These are phyloP conservation scores for Blastomyces parvus DNA, from an alignment of 2,329 filamentous ascomycete species.

Conservation along the genomic window DNA sequence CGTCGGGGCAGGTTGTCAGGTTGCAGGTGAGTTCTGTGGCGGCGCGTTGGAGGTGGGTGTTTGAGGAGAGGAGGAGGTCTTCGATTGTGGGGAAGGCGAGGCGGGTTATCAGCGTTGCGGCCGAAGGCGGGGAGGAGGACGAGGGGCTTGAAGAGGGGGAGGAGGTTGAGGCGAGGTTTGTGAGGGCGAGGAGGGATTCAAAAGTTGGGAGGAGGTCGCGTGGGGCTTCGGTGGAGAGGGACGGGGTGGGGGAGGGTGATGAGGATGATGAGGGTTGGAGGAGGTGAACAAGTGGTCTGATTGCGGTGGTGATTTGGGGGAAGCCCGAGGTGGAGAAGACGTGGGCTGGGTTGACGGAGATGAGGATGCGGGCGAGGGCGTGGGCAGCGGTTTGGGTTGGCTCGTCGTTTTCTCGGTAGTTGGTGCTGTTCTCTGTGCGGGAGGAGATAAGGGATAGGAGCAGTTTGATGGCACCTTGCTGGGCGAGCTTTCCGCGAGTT, in stretches of 20 bases:
- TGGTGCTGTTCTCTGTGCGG: conserved; percentile 30
- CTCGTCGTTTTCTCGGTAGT: conserved; percentile 27
- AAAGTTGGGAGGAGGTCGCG: conserved; percentile 81
- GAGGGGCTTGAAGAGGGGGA: background rate
- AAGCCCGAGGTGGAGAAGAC: conserved; percentile 73
- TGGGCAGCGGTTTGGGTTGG: conserved; percentile 57
- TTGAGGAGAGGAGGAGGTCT: conserved; percentile 69
- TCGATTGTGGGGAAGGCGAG: conserved; percentile 67
- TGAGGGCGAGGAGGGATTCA: conserved; percentile 81
- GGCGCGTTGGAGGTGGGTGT: conserved; percentile 68
- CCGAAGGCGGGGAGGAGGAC: conserved; percentile 23
- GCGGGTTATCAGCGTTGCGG: conserved; percentile 66
- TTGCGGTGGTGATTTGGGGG: conserved; percentile 63
- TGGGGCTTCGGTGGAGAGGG: conserved; percentile 37
- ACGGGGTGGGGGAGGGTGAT: background rate
- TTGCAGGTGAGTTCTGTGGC: conserved; percentile 88
- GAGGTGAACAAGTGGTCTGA: conserved; percentile 69
- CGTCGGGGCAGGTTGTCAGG: conserved; percentile 45
- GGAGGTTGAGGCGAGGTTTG: conserved; percentile 59
- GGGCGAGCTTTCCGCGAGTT: conserved; percentile 69
- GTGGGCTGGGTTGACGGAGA: conserved; percentile 73
- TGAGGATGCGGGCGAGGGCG: conserved; percentile 73
- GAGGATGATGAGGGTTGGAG: conserved; percentile 54
- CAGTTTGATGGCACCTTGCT: conserved; percentile 86
- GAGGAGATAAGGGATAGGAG: conserved; percentile 58